Conservation (phyloP, 208 protist species). For the Phytomonas francai region DNA sequence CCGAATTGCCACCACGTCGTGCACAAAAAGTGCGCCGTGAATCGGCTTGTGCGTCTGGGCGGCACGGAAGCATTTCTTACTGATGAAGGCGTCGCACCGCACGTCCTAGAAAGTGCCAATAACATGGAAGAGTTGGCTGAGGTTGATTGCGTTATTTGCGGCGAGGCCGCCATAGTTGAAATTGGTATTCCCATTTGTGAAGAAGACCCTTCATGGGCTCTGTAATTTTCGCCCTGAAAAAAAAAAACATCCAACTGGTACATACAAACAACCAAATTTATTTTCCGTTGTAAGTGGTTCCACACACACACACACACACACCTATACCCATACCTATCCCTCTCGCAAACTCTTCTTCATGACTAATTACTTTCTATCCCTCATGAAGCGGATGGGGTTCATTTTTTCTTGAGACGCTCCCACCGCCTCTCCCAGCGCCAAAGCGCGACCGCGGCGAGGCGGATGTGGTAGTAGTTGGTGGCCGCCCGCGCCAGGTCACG, state of each 20-base stretch:
- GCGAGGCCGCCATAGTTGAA: conserved; percentile 64
- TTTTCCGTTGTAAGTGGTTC: background rate
- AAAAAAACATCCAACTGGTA: conserved; percentile 7
- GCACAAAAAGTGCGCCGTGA: conserved; percentile 61
- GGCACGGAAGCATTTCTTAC: conserved; percentile 58
- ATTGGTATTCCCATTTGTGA: conserved; percentile 51
- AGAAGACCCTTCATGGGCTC: conserved; percentile 31
- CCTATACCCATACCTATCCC: no score
- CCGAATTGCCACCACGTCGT: conserved; percentile 75
- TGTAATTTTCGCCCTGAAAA: conserved; percentile 15
- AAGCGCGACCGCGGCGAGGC: background rate
- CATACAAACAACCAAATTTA: background rate
- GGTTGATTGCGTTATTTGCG: conserved; percentile 75
- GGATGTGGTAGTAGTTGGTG: background rate
- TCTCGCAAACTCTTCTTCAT: background rate
- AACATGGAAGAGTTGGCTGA: conserved; percentile 40
- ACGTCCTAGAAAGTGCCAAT: conserved; percentile 39
- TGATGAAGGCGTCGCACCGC: conserved; percentile 51
- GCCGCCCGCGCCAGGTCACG: background rate
- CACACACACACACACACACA: no score
- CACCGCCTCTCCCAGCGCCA: background rate
- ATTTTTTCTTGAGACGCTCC: background rate
- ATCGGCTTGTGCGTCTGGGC: conserved; percentile 38
- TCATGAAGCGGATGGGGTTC: background rate
- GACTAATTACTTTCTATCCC: background rate